Conservation (phyloP, 148 eudicot species). For the Diospyros kaki region DNA sequence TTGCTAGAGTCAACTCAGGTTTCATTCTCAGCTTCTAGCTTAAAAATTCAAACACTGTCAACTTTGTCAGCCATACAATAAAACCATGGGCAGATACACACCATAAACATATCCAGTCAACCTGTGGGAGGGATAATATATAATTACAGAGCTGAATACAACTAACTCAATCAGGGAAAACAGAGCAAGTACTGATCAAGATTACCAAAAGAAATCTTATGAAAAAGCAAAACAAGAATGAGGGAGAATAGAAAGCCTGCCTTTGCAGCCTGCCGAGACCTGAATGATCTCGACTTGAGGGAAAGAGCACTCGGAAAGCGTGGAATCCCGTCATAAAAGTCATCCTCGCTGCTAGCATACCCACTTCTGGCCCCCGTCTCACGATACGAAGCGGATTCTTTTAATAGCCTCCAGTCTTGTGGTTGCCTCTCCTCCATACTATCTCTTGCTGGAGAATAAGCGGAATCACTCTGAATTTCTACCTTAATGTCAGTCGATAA, state of each 20-base stretch:
- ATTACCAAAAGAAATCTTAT: too few species aligned
- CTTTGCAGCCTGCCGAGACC: conserved; percentile 57
- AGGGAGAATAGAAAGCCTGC: conserved; percentile 17
- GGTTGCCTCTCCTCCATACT: conserved; percentile 14
- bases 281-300: conserved; percentile 53
- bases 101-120: not conserved
- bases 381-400: conserved; percentile 17
- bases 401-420: conserved; percentile 18
- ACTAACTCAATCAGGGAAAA: not conserved
- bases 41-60: not conserved
- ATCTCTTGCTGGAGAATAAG: too few species aligned
- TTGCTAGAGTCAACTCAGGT: not conserved
- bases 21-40: not conserved
- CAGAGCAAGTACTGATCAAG: not conserved
- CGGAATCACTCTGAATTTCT: too few species aligned
- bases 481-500: too few species aligned
- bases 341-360: conserved; percentile 43
- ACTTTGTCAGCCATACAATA: not conserved
- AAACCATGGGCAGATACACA: not conserved
- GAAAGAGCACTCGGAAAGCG: conserved; percentile 48
- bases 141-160: not conserved
- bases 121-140: not conserved
- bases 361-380: conserved; percentile 3
- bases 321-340: conserved; percentile 89
- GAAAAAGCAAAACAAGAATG: not conserved